phyloP scores from a whole-genome alignment of 108 stramenopile species.

The Schizochytrium sp. region DNA sequence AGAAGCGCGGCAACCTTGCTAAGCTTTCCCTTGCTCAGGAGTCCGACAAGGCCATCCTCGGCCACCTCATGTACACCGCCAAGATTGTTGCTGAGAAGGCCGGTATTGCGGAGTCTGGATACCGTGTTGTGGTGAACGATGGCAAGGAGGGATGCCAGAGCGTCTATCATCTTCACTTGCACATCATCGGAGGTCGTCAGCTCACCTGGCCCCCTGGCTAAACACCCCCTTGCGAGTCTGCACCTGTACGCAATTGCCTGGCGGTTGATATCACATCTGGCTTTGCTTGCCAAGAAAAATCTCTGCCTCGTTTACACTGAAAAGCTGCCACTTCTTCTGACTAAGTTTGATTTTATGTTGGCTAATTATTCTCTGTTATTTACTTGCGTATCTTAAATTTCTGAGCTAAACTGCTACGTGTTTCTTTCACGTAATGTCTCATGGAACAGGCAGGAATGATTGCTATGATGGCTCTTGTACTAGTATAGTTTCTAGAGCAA shows the following conservation, averaged over 20 bases:
- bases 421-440: too few species aligned
- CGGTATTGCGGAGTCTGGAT: slow-evolving; percentile 30
- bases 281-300: background rate
- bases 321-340: too few species aligned
- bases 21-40: slow-evolving; percentile 88
- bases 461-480: too few species aligned
- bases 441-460: too few species aligned
- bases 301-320: background rate
- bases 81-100: slow-evolving; percentile 23
- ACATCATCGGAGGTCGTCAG: slow-evolving; percentile 73
- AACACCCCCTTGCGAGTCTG: background rate
- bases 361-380: too few species aligned
- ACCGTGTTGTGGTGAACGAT: slow-evolving; percentile 75
- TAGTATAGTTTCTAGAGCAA: too few species aligned
- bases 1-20: slow-evolving; percentile 90
- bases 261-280: too few species aligned
- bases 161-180: slow-evolving; percentile 76
- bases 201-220: slow-evolving; percentile 77
- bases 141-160: slow-evolving; percentile 76
- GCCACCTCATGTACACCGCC: slow-evolving; percentile 91
- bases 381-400: too few species aligned
- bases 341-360: too few species aligned
- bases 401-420: too few species aligned
- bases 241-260: too few species aligned
- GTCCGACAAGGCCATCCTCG: slow-evolving; percentile 90